Conservation (phyloP, 768 basidiomycete genomes). For the Pulveroboletus sp. region DNA sequence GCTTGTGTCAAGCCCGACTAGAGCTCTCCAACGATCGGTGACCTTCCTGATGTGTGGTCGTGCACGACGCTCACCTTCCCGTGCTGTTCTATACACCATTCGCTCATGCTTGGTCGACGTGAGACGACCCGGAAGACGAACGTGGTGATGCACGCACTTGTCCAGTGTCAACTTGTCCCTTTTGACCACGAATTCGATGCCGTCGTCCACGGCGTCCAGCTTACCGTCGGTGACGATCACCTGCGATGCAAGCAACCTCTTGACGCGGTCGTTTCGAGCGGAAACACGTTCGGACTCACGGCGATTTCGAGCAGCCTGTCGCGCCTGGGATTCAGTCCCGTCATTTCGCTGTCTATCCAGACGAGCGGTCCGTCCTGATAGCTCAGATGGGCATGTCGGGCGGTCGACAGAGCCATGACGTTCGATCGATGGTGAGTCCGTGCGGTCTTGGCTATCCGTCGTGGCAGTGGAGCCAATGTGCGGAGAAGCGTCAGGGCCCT, state of each 20-base stretch:
- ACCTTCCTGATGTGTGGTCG: too few species aligned
- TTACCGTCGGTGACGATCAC: slow-evolving; percentile 88
- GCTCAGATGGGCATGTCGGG: not conserved
- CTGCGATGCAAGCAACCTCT: slow-evolving; percentile 29
- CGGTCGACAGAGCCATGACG: slow-evolving; percentile 1
- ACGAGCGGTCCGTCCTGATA: slow-evolving; percentile 16
- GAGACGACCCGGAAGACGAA: not conserved
- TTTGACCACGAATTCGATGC: slow-evolving; percentile 69
- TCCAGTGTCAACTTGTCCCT: slow-evolving; percentile 38
- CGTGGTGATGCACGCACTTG: slow-evolving; percentile 39
- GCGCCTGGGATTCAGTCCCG: slow-evolving; percentile 51
- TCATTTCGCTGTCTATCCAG: slow-evolving; percentile 91
- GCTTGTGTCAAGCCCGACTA: not conserved
- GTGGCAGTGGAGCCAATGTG: not conserved
- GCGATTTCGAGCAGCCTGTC: slow-evolving; percentile 60
- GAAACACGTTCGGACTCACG: slow-evolving; percentile 23
- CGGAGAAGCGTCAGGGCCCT: too few species aligned
- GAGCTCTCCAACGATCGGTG: not conserved
- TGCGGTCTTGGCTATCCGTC: not conserved
- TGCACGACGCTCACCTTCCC: not conserved
- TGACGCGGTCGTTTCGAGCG: too few species aligned
- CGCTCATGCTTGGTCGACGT: not conserved
- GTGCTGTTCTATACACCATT: not conserved
- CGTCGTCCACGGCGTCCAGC: slow-evolving; percentile 74
- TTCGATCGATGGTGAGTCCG: not conserved